Evolutionary conservation across 116 monocot genomes (phyloP), one percentile per base, ranked within the genome.

Genomic region (Phalaenopsis hybrid): DNA sequence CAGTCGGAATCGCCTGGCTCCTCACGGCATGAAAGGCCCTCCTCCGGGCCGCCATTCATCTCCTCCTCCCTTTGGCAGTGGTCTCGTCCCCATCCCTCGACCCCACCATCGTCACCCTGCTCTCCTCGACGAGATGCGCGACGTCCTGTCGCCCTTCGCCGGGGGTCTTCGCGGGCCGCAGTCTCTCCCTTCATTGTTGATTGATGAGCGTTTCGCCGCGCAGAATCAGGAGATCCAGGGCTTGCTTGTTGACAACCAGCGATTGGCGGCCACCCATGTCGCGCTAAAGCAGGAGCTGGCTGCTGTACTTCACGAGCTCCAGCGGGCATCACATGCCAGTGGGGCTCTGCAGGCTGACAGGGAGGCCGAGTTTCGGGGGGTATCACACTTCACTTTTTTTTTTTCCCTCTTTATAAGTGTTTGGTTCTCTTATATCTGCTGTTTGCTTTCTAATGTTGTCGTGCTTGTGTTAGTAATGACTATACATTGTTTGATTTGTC

Each of bases 231-330:
- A 96, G 37, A 87, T 93, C 79, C 95, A 96, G 68, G 82, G 57
- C 20, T 84, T 96, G n/a, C 89, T 96, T 72, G 84, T 81, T 48
- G 93, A 96, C 83, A 96, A 96, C 85, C 95, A 96, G 82, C 90
- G 90, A 28, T 85, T 96, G 77, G 93, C 95, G 13, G 93, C 95
- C 78, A 96, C 95, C 63, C 95, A 96, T 81, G 95, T 96, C 25
- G 95, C 95, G 37, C 88, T 96, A 85, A 91, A 91, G 86, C 93
- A 96, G 89, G 95, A 96, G 89, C 82, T 93, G 73, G 84, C 85
- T 73, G 85, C 91, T 41, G 90, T 81, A 1, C 89, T 87, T 23
- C 87, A 93, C 70, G 93, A 96, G 84, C 83, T 96, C 43, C 84
- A 81, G 9, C 84, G 85, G n/a, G 67, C 70, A 6, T 80, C 85